Conservation (phyloP, 257 asterid genomes). For the Mentha longifolia region DNA sequence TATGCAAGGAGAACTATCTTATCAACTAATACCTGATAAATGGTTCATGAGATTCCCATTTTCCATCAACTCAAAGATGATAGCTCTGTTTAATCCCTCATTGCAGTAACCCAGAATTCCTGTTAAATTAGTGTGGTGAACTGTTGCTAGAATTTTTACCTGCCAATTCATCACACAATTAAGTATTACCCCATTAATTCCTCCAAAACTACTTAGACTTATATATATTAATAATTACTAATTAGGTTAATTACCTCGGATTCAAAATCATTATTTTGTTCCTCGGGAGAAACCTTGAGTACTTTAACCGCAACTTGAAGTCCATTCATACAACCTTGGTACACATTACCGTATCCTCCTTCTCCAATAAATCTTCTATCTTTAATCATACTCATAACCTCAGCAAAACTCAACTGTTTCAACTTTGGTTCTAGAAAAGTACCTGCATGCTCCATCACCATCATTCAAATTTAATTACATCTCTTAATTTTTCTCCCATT, state of each 20-base stretch:
- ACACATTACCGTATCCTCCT: constrained; percentile 60
- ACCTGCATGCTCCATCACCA: too few species aligned
- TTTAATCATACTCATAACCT: constrained; percentile 34
- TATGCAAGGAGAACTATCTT: too few species aligned
- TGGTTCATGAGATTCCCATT: constrained; percentile 42
- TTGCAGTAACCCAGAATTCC: constrained; percentile 49
- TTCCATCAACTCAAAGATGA: constrained; percentile 52
- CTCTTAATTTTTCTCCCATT: too few species aligned
- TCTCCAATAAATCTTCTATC: constrained; percentile 40
- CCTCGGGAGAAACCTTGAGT: constrained; percentile 27
- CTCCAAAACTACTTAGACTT: too few species aligned
- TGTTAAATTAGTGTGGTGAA: constrained; percentile 51
- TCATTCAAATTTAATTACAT: not conserved
- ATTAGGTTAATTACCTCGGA: constrained; percentile 50
- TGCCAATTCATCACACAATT: constrained; percentile 4
- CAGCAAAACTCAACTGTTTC: constrained; percentile 32
- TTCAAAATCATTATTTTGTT: constrained; percentile 35
- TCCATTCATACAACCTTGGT: constrained; percentile 36
- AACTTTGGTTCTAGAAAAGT: constrained; percentile 11
- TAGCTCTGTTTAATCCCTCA: constrained; percentile 42
- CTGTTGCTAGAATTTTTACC: constrained; percentile 51
- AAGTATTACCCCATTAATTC: too few species aligned
- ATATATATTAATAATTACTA: too few species aligned
- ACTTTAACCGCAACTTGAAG: constrained; percentile 55
- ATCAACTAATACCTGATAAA: constrained; percentile 41